phyloP scores from a whole-genome alignment of 345 rosid genomes.

The Cardamine chenopodiifolia region DNA sequence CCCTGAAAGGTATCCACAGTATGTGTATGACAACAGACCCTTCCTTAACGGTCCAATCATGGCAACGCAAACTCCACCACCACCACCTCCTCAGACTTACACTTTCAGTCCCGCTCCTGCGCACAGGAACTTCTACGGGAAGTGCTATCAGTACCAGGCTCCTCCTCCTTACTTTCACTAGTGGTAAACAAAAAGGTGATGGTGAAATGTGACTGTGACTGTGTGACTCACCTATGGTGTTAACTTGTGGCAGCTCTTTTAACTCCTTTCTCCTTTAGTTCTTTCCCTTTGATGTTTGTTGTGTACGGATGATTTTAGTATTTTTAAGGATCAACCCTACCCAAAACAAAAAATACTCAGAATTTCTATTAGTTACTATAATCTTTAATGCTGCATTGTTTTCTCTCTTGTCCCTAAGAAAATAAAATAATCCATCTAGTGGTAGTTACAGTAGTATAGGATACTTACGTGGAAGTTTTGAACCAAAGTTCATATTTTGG shows the following conservation, averaged over 20 bases:
- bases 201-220: constrained; percentile 61
- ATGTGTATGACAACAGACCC: constrained; percentile 77
- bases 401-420: neutral
- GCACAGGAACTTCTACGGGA: constrained; percentile 90
- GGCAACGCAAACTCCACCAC: constrained; percentile 66
- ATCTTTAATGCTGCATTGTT: constrained; percentile 48
- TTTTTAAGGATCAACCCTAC: constrained; percentile 47
- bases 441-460: neutral
- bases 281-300: constrained; percentile 45
- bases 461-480: neutral
- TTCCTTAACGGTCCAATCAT: constrained; percentile 57
- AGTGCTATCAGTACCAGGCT: constrained; percentile 90
- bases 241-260: constrained; percentile 44
- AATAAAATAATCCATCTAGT: neutral
- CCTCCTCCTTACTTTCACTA: constrained; percentile 67
- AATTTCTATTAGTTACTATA: constrained; percentile 51
- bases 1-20: constrained; percentile 76
- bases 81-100: constrained; percentile 65
- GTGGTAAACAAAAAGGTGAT: constrained; percentile 29
- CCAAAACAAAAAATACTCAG: constrained; percentile 31
- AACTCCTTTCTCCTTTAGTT: constrained; percentile 27
- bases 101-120: constrained; percentile 64
- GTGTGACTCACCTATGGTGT: constrained; percentile 46
- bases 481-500: neutral
- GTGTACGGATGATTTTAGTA: constrained; percentile 74